Conservation (phyloP, 345 rosid genomes). For the Microthlaspi erraticum region DNA sequence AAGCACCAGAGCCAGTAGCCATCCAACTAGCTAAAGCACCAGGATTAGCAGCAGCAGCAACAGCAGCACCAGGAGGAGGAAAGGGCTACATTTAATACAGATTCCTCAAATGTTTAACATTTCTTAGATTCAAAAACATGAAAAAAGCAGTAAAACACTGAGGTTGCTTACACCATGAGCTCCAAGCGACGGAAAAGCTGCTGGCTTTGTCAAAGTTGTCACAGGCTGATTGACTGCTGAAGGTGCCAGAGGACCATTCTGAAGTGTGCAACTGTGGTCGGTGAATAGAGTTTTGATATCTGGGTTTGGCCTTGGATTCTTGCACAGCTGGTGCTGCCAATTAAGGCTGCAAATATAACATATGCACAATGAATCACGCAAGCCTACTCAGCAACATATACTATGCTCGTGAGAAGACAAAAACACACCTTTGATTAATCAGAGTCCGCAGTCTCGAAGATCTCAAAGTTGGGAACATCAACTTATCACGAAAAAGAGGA, state of each 20-base stretch:
- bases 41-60: conserved; percentile 48
- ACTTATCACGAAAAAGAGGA: conserved; percentile 80
- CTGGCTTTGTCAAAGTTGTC: conserved; percentile 73
- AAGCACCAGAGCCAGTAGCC: conserved; percentile 79
- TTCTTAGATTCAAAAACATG: conserved; percentile 10
- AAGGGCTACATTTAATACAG: conserved; percentile 60
- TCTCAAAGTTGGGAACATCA: conserved; percentile 66
- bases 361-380: conserved; percentile 29
- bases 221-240: conserved; percentile 63
- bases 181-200: conserved; percentile 61
- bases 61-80: conserved; percentile 66
- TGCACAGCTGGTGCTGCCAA: conserved; percentile 89
- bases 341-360: conserved; percentile 61
- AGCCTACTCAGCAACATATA: conserved; percentile 6
- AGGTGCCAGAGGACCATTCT: conserved; percentile 76
- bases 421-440: conserved; percentile 79
- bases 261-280: conserved; percentile 70
- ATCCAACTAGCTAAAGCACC: conserved; percentile 79
- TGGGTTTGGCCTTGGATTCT: conserved; percentile 84
- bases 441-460: conserved; percentile 76
- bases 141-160: conserved; percentile 17
- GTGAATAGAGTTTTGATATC: conserved; percentile 79
- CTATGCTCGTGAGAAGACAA: not conserved
- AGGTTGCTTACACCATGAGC: conserved; percentile 68
- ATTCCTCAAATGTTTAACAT: conserved; percentile 7